Base-by-base conservation (phyloP, 2,329 filamentous ascomycete genomes). In the Cladosporium oxysporum region DNA sequence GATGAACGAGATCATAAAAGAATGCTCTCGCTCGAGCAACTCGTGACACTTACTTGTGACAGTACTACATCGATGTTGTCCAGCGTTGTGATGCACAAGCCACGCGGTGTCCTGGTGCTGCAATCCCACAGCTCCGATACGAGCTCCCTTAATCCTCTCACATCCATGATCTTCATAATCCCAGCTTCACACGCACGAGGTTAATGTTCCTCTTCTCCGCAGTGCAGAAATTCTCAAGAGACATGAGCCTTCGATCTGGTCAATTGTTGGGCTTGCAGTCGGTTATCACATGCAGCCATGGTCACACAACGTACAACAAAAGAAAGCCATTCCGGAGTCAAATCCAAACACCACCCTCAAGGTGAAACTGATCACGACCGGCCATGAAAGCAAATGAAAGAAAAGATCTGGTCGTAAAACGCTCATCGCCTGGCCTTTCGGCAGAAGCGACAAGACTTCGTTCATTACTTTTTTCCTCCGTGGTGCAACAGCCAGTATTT, bases 401-500 rank as follows among this genome's bases (percentile, higher is more conserved):
- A n/a, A 18, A 28, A 28, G 10, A 52, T 29, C 23, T 53, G 52
- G 29, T 55, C 52, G 52, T 55, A 55, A 55, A 55, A 55, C 52
- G 28, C 31, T n/a, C 26, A 31, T 33, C 52, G 52, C 52, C 16
- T 14, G 28, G 29, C 52, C 21, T 53, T 55, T 33, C 52, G n/a
- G 52, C 52, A 55, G 37, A 47, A 53, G 16, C 52, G 29, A 55
- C 52, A 55, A 55, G 41, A 55, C 52, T 21, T 33, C 28, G 18
- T 55, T 55, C 52, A 55, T 55, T 33, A 31, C 52, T 55, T 55
- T 58, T 33, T 57, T 10, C 31, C 12, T 41, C 29, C 41, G 37
- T 44, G 37, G 18, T 10, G 37, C 26, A 16, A 21, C 28, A 14
- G 16, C 52, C 52, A 55, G 29, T 12, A 21, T 5, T 18, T n/a